These are phyloP conservation scores for Teunomyces pallodes DNA, from an alignment of 805 yeast genomes.

Conservation along the genomic window DNA sequence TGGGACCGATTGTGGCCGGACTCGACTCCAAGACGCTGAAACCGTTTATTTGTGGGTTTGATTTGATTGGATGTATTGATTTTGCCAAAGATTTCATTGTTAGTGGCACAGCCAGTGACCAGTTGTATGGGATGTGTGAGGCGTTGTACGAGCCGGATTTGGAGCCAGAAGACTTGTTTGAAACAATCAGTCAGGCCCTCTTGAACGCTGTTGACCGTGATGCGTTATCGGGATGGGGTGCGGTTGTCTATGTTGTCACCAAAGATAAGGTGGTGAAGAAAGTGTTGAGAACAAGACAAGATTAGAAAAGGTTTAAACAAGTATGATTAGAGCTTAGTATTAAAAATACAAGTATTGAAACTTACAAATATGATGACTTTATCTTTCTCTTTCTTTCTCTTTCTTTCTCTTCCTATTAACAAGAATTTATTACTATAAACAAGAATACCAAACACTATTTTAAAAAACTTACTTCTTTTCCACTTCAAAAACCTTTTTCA, in stretches of 20 bases:
- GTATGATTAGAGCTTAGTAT: background rate
- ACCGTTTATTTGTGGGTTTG: constrained; percentile 95
- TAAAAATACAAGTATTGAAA: too few species aligned
- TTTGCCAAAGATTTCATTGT: constrained; percentile 93
- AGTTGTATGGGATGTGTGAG: constrained; percentile 98
- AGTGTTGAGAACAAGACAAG: constrained; percentile 92
- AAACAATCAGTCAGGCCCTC: constrained; percentile 90
- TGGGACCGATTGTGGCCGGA: constrained; percentile 97
- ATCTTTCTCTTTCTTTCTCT: too few species aligned
- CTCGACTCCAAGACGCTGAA: constrained; percentile 73
- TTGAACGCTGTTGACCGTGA: constrained; percentile 96
- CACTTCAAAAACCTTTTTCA: constrained; percentile 59
- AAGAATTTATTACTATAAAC: background rate
- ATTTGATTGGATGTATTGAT: constrained; percentile 94
- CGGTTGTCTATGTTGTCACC: constrained; percentile 85
- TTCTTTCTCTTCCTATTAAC: too few species aligned
- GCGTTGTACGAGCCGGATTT: constrained; percentile 89
- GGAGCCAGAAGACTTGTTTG: constrained; percentile 93
- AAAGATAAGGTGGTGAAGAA: constrained; percentile 89
- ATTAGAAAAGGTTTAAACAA: constrained; percentile 40
- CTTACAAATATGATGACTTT: too few species aligned
- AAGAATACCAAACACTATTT: background rate
- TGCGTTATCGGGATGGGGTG: constrained; percentile 98
- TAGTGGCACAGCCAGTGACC: constrained; percentile 95
- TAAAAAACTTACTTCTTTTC: constrained; percentile 11